A percentile compares a stretch with the other conserved stretches of the same genome.
Conservation (phyloP, 2,329 filamentous ascomycete genomes). For the Helotiales sp. region DNA sequence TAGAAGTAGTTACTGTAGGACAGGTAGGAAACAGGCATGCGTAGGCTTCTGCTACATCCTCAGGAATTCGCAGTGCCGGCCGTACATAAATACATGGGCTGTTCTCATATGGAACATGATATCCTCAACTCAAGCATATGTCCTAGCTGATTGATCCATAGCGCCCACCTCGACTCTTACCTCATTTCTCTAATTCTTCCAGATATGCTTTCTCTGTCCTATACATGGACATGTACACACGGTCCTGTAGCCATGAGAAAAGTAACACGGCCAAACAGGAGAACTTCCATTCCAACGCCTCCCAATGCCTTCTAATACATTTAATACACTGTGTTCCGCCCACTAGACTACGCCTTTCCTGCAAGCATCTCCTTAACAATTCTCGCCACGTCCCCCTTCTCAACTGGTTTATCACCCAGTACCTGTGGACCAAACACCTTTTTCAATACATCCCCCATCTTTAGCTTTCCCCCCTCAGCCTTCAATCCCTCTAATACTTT, state of each 20-base stretch:
- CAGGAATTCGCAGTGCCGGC: too few relatives aligned
- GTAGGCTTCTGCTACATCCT: too few relatives aligned
- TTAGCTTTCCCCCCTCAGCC: constrained; percentile 41
- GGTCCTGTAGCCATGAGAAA: background rate
- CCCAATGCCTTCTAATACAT: background rate
- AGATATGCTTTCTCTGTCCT: background rate
- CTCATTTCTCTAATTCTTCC: background rate
- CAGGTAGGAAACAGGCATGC: too few relatives aligned
- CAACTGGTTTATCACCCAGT: constrained; percentile 63
- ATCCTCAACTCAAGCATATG: too few relatives aligned
- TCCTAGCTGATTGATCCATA: too few relatives aligned
- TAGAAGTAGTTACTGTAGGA: too few relatives aligned
- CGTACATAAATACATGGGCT: too few relatives aligned
- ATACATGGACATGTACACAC: background rate
- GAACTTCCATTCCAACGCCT: background rate
- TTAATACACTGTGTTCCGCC: background rate
- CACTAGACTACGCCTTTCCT: constrained; percentile 1
- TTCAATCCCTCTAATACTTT: constrained; percentile 52
- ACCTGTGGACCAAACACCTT: constrained; percentile 51
- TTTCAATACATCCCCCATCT: constrained; percentile 64
- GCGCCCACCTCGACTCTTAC: too few relatives aligned
- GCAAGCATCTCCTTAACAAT: constrained; percentile 56
- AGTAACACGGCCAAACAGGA: background rate
- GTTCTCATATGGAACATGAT: too few relatives aligned
- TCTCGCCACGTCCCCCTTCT: constrained; percentile 60